Evolutionary conservation across 306 rosid species (phyloP).

Genomic region (Arachis stenosperma): DNA sequence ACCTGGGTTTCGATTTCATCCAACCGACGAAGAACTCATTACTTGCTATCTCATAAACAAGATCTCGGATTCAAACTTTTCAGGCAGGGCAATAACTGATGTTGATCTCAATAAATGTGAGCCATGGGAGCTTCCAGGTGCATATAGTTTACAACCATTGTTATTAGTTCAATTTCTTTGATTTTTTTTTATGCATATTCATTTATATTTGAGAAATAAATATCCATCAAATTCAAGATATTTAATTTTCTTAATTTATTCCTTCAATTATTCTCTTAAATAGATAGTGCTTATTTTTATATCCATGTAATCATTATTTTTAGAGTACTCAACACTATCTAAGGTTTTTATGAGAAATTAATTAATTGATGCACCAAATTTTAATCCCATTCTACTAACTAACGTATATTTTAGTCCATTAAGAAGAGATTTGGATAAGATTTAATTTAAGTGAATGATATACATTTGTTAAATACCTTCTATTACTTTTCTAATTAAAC

Average conservation of each 20-base stretch:
- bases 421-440: constrained; percentile 19
- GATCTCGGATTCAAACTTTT: constrained; percentile 70
- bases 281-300: not conserved
- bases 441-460: not conserved
- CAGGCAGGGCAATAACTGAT: constrained; percentile 75
- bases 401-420: constrained; percentile 9
- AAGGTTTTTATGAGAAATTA: constrained; percentile 24
- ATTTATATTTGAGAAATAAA: too few species aligned
- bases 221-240: not conserved
- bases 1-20: constrained; percentile 92
- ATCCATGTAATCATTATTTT: not conserved
- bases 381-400: constrained; percentile 1
- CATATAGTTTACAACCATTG: not conserved
- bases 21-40: constrained; percentile 89
- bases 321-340: not conserved
- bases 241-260: too few species aligned
- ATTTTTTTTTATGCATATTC: too few species aligned
- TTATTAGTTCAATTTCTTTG: too few species aligned
- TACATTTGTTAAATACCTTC: not conserved
- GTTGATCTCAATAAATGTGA: constrained; percentile 95
- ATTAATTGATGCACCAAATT: not conserved
- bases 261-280: too few species aligned
- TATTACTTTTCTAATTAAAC: constrained; percentile 9
- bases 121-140: constrained; percentile 99
- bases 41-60: constrained; percentile 79